A percentile compares a stretch with the other conserved stretches of the same genome.
Conservation (phyloP, 2,329 filamentous ascomycete genomes). For the Cordyceps militaris region DNA sequence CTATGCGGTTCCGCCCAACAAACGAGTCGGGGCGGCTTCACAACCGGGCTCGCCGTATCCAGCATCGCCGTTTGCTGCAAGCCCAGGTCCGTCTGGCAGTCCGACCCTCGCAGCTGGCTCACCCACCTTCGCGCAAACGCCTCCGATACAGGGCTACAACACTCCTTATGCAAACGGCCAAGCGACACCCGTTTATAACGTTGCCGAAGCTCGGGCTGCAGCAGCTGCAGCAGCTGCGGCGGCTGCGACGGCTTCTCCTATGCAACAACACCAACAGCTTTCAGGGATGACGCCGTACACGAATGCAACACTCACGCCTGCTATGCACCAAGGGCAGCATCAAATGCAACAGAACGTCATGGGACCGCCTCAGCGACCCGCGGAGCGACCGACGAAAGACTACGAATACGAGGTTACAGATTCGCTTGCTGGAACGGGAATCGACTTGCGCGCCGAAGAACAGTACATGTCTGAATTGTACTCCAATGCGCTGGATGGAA, state of each 20-base stretch:
- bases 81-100: constrained; percentile 36
- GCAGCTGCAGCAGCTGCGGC: constrained; percentile 28
- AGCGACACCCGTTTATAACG: constrained; percentile 27
- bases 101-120: constrained; percentile 32
- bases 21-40: constrained; percentile 59
- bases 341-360: constrained; percentile 28
- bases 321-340: constrained; percentile 18
- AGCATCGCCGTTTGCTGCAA: constrained; percentile 42
- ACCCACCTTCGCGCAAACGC: constrained; percentile 29
- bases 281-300: constrained; percentile 22
- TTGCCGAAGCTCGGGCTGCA: constrained; percentile 28
- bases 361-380: constrained; percentile 54
- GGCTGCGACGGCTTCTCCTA: constrained; percentile 25
- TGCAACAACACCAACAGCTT: constrained; percentile 27
- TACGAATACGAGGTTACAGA: constrained; percentile 71
- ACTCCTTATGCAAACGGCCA: constrained; percentile 35
- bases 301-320: constrained; percentile 24
- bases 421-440: constrained; percentile 74
- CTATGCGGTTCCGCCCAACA: constrained; percentile 59
- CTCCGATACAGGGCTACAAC: constrained; percentile 26
- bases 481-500: constrained; percentile 40
- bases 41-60: constrained; percentile 59
- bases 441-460: constrained; percentile 82
- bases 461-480: constrained; percentile 68
- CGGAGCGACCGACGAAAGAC: constrained; percentile 56